These are phyloP conservation scores for Boletellus dicymbophilus DNA, from an alignment of 1,284 basidiomycete species.

Conservation along the genomic window DNA sequence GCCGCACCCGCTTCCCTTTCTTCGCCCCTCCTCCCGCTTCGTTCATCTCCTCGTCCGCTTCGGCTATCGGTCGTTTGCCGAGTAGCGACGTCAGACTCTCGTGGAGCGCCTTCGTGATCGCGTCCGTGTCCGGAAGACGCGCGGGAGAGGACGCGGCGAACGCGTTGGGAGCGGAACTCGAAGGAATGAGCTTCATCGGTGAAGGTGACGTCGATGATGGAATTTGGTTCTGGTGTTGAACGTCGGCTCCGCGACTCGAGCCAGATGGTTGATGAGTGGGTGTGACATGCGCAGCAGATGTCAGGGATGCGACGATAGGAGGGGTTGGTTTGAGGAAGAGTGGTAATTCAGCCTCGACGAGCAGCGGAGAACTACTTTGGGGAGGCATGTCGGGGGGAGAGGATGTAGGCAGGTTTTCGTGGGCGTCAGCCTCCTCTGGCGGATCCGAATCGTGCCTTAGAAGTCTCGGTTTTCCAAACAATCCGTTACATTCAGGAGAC, in stretches of 20 bases:
- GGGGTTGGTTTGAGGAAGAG: background rate
- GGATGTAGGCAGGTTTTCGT: background rate
- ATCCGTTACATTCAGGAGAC: background rate
- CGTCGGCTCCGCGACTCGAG: background rate
- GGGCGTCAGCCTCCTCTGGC: slow-evolving; percentile 6
- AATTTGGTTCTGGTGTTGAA: slow-evolving; percentile 33
- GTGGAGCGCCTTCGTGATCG: slow-evolving; percentile 45
- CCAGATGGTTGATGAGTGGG: background rate
- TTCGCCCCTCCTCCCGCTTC: slow-evolving; percentile 15
- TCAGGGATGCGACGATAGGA: background rate
- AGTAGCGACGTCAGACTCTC: slow-evolving; percentile 65
- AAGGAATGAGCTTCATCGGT: slow-evolving; percentile 48
- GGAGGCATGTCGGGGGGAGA: slow-evolving; percentile 26
- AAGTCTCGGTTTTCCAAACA: slow-evolving; percentile 24
- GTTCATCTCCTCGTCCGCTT: slow-evolving; percentile 35
- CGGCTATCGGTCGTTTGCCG: slow-evolving; percentile 58
- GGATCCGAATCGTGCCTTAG: slow-evolving; percentile 20
- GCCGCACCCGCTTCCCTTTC: slow-evolving; percentile 44
- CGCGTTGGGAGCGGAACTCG: slow-evolving; percentile 17
- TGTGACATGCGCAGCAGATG: background rate
- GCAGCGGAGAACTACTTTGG: slow-evolving; percentile 30
- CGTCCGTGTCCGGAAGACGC: slow-evolving; percentile 22
- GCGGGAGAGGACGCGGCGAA: slow-evolving; percentile 24
- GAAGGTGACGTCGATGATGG: slow-evolving; percentile 66
- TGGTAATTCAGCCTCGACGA: slow-evolving; percentile 2